These are phyloP conservation scores for Ceratocystis lukuohia DNA, from an alignment of 2,329 filamentous ascomycete species.

Conservation along the genomic window DNA sequence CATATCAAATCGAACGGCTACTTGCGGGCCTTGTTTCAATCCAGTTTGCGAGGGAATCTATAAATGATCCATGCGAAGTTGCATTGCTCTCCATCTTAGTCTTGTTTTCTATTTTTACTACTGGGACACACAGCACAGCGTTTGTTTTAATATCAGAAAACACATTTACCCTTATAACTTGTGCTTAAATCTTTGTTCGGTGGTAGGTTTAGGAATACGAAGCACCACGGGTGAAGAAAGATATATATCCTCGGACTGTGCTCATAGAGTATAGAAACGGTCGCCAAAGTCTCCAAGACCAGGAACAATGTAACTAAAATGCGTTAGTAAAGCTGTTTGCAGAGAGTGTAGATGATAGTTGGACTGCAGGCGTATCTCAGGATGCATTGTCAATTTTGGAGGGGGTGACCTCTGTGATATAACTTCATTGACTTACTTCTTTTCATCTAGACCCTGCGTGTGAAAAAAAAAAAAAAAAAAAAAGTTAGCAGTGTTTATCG, in stretches of 20 bases:
- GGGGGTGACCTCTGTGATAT: background rate
- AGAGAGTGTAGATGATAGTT: background rate
- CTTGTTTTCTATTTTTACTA: conserved; percentile 9
- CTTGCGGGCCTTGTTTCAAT: background rate
- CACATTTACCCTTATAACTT: background rate
- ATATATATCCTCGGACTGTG: background rate
- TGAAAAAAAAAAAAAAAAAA: background rate
- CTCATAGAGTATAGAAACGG: conserved; percentile 62
- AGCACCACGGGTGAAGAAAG: too few relatives aligned
- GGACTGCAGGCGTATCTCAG: background rate
- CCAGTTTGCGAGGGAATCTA: background rate
- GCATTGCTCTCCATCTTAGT: background rate
- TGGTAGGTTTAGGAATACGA: too few relatives aligned
- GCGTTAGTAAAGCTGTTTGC: conserved; percentile 5
- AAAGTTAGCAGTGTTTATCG: background rate
- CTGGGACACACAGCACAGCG: conserved; percentile 9
- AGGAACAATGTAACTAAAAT: conserved; percentile 77
- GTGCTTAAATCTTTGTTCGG: background rate
- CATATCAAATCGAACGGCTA: background rate
- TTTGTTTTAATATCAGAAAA: conserved; percentile 6
- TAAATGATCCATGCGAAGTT: background rate
- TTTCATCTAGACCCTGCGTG: conserved; percentile 70
- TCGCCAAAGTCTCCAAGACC: conserved; percentile 93
- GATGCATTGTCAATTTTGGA: background rate
- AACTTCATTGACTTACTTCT: conserved; percentile 54